Conservation (phyloP, 306 rosid species). For the Rosa multiflora region DNA sequence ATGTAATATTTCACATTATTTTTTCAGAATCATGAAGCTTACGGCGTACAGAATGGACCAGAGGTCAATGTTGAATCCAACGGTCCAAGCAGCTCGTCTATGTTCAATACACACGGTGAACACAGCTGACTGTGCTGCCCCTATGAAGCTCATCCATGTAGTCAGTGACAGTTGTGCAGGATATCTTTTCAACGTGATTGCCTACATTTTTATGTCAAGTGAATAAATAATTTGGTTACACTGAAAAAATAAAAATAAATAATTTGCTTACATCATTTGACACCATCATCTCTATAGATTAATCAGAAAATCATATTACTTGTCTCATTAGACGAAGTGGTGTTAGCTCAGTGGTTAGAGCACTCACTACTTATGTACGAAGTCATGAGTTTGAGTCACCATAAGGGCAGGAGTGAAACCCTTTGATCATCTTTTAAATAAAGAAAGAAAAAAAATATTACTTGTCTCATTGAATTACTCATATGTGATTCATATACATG, state of each 20-base stretch:
- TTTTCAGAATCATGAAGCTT: slow-evolving; percentile 25
- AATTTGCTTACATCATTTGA: background rate
- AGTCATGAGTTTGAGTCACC: no score
- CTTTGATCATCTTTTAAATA: no score
- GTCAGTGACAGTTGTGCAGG: slow-evolving; percentile 78
- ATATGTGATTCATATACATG: background rate
- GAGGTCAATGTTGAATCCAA: slow-evolving; percentile 66
- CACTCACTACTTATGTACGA: no score
- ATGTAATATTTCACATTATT: background rate
- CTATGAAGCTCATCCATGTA: slow-evolving; percentile 71
- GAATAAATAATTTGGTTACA: background rate
- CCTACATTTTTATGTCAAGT: slow-evolving; percentile 37
- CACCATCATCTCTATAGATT: background rate
- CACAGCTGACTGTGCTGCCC: slow-evolving; percentile 77
- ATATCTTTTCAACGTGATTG: slow-evolving; percentile 72
- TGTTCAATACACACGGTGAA: slow-evolving; percentile 48
- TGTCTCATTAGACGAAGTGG: background rate
- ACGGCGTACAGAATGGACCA: slow-evolving; percentile 72
- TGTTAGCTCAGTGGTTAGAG: no score
- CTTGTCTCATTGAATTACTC: background rate
- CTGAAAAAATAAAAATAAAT: background rate
- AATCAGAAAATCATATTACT: background rate
- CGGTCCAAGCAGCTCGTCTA: slow-evolving; percentile 59
- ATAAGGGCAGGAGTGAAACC: no score
- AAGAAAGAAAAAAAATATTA: background rate